phyloP scores from a whole-genome alignment of 176 grass and related monocot genomes.

The Aegilops speltoides region DNA sequence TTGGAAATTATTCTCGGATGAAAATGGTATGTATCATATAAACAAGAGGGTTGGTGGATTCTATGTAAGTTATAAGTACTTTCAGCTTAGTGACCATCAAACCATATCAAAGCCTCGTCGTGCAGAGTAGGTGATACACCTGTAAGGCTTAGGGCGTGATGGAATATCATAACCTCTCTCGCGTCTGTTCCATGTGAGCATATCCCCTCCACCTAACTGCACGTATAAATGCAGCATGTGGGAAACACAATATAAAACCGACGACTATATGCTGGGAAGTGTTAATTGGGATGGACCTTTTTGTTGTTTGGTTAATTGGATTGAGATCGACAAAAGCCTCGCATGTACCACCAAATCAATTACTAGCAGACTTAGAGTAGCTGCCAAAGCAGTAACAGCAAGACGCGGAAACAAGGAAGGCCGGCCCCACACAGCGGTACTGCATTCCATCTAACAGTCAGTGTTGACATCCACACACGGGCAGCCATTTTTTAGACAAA shows the following conservation, averaged over 20 bases:
- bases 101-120: neutral
- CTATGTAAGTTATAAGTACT: neutral
- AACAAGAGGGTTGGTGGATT: neutral
- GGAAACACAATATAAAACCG: neutral
- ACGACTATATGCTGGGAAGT: neutral
- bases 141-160: conserved; percentile 18
- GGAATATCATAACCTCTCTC: conserved; percentile 4
- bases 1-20: neutral
- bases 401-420: neutral
- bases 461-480: too few species aligned
- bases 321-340: neutral
- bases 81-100: neutral
- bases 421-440: neutral
- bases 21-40: neutral
- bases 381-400: neutral
- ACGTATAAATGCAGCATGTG: neutral
- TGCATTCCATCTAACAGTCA: neutral
- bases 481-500: too few species aligned
- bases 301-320: neutral
- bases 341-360: neutral
- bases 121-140: conserved; percentile 32
- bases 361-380: neutral
- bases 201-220: conserved; percentile 14
- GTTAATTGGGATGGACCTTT: neutral
- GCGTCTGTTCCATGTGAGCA: conserved; percentile 23